Percentiles rank a stretch among this genome's conserved stretches.
phyloP scores from a whole-genome alignment of 106 monocot species.

The Allium fistulosum region DNA sequence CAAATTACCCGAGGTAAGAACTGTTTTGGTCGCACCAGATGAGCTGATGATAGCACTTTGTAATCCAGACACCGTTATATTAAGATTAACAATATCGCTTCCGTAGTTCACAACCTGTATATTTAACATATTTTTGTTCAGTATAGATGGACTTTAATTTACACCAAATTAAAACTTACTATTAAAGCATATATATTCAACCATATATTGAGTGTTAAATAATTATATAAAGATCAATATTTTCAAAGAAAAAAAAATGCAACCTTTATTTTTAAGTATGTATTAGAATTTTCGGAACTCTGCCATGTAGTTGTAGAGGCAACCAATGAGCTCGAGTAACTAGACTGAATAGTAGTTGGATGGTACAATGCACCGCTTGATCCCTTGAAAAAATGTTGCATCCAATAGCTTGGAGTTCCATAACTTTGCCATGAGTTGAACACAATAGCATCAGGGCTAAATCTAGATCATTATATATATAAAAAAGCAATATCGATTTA shows the following conservation, averaged over 20 bases:
- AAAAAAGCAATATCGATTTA: no score
- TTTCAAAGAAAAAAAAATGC: not conserved
- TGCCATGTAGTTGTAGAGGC: slow-evolving; percentile 83
- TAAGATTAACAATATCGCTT: slow-evolving; percentile 42
- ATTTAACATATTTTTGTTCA: not conserved
- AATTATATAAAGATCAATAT: not conserved
- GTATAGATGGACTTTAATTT: not conserved
- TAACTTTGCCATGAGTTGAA: slow-evolving; percentile 87
- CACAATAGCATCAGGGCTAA: slow-evolving; percentile 89
- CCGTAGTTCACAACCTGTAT: slow-evolving; percentile 86
- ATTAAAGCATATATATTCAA: not conserved
- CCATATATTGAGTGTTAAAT: not conserved
- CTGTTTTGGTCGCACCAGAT: slow-evolving; percentile 41
- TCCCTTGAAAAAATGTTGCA: slow-evolving; percentile 87
- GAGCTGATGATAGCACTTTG: slow-evolving; percentile 25
- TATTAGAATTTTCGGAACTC: slow-evolving; percentile 29
- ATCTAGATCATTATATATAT: slow-evolving; percentile 24
- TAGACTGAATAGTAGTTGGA: slow-evolving; percentile 38
- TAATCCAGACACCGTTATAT: slow-evolving; percentile 49
- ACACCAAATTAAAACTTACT: not conserved
- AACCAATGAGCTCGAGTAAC: slow-evolving; percentile 27
- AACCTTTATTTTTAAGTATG: slow-evolving; percentile 81
- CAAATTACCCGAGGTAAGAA: slow-evolving; percentile 46
- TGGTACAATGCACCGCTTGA: slow-evolving; percentile 65
- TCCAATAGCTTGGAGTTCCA: slow-evolving; percentile 96